A percentile compares a stretch with the other conserved stretches of the same genome.
phyloP scores from a whole-genome alignment of 805 yeast species.

The Barnettozyma pratensis region DNA sequence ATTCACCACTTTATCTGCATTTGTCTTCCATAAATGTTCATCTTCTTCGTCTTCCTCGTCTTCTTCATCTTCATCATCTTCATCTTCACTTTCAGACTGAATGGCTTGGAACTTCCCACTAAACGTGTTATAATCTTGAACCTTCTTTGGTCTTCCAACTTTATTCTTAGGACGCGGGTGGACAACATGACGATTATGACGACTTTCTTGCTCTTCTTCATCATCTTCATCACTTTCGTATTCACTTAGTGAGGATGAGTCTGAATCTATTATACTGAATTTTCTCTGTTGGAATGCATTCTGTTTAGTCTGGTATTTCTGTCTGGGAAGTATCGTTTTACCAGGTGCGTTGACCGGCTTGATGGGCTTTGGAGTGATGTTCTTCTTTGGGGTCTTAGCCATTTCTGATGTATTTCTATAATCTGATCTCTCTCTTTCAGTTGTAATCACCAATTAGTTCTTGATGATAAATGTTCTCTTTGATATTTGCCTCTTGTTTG shows the following conservation, averaged over 20 bases:
- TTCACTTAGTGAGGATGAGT: slow-evolving; percentile 35
- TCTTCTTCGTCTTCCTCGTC: slow-evolving; percentile 23
- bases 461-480: too few relatives aligned
- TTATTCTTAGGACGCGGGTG: background rate
- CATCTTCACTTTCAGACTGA: slow-evolving; percentile 30
- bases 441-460: background rate
- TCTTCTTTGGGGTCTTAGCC: slow-evolving; percentile 18
- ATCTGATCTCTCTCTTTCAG: background rate
- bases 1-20: slow-evolving; percentile 24
- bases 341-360: slow-evolving; percentile 23
- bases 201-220: slow-evolving; percentile 11
- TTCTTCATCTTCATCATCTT: slow-evolving; percentile 23
- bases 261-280: slow-evolving; percentile 40
- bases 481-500: too few relatives aligned
- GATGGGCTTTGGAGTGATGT: slow-evolving; percentile 19
- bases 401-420: background rate
- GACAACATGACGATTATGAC: too few relatives aligned
- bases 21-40: slow-evolving; percentile 25
- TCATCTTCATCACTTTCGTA: slow-evolving; percentile 30
- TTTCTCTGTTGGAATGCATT: slow-evolving; percentile 29
- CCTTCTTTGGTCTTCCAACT: slow-evolving; percentile 9
- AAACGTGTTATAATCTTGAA: slow-evolving; percentile 5
- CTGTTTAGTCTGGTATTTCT: slow-evolving; percentile 8
- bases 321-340: slow-evolving; percentile 22
- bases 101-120: slow-evolving; percentile 26